phyloP scores from a whole-genome alignment of 1,284 basidiomycete species.

The Schizophyllum amplum region DNA sequence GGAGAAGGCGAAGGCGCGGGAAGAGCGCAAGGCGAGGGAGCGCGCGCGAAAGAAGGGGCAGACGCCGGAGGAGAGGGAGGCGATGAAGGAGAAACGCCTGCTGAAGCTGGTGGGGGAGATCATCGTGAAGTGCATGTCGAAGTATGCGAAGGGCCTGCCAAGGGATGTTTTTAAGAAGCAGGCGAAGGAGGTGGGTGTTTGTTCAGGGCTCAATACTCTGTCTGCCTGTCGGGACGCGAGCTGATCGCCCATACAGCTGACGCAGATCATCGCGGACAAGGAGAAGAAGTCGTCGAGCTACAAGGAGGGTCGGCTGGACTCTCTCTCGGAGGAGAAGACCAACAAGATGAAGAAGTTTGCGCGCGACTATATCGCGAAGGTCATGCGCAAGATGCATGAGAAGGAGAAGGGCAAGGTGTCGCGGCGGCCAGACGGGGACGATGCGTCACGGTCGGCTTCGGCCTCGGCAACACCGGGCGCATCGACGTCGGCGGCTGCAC shows the following conservation, averaged over 20 bases:
- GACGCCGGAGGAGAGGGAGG: constrained; percentile 51
- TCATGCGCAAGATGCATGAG: constrained; percentile 50
- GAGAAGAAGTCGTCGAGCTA: constrained; percentile 88
- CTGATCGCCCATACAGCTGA: constrained; percentile 40
- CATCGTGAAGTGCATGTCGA: constrained; percentile 89
- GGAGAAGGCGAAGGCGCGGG: constrained; percentile 22
- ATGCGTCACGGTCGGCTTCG: constrained; percentile 7
- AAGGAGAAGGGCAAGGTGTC: constrained; percentile 12
- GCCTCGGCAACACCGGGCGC: constrained; percentile 20
- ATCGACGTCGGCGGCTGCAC: constrained; percentile 18
- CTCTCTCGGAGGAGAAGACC: constrained; percentile 80
- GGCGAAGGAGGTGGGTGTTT: constrained; percentile 77
- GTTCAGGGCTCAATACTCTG: background rate
- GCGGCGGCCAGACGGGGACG: constrained; percentile 8
- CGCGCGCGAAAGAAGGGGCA: constrained; percentile 35
- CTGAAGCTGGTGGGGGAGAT: constrained; percentile 81
- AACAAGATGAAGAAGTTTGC: constrained; percentile 90
- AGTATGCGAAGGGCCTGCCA: constrained; percentile 76
- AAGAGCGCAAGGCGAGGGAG: constrained; percentile 23
- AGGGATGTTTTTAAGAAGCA: constrained; percentile 90
- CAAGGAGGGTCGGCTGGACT: constrained; percentile 59
- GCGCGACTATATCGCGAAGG: constrained; percentile 77
- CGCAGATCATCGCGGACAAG: constrained; percentile 79
- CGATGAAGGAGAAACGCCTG: constrained; percentile 75
- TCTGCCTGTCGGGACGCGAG: constrained; percentile 3